Evolutionary conservation across 2,329 filamentous ascomycete genomes (phyloP).

Genomic region (Neodidymelliopsis sp.): DNA sequence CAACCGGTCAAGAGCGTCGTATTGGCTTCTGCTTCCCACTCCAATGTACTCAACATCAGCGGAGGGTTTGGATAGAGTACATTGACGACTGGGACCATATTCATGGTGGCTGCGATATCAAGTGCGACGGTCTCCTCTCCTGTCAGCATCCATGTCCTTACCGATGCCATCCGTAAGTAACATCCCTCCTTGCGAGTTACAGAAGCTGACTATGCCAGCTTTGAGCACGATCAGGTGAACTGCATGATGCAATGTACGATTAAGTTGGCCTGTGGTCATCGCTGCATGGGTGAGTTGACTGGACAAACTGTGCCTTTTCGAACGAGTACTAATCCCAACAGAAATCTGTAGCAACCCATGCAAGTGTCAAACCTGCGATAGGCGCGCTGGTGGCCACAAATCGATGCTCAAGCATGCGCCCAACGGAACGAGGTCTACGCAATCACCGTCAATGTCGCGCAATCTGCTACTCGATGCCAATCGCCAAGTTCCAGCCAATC

Average conservation of each 20-base stretch:
- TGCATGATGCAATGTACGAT: constrained; percentile 40
- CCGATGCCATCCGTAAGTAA: constrained; percentile 43
- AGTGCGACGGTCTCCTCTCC: constrained; percentile 38
- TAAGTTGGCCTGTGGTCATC: constrained; percentile 34
- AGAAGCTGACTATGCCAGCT: constrained; percentile 23
- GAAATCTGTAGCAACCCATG: constrained; percentile 41
- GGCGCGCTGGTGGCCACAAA: constrained; percentile 30
- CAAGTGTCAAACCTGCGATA: constrained; percentile 38
- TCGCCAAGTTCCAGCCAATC: constrained; percentile 6
- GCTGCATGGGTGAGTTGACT: constrained; percentile 29
- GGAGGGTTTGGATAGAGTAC: constrained; percentile 58
- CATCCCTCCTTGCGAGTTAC: not conserved
- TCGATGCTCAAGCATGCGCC: constrained; percentile 34
- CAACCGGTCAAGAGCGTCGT: constrained; percentile 37
- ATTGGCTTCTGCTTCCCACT: constrained; percentile 66
- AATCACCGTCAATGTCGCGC: constrained; percentile 3
- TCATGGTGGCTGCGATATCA: constrained; percentile 41
- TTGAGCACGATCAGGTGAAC: constrained; percentile 40
- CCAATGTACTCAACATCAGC: constrained; percentile 67
- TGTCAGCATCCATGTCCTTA: constrained; percentile 47
- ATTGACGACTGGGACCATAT: constrained; percentile 39
- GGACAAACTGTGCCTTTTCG: not conserved
- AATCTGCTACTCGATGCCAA: constrained; percentile 9
- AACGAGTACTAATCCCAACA: constrained; percentile 5
- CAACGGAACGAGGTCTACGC: constrained; percentile 2